phyloP scores from a whole-genome alignment of 257 asterid species.

The Solanum ossicruentum region DNA sequence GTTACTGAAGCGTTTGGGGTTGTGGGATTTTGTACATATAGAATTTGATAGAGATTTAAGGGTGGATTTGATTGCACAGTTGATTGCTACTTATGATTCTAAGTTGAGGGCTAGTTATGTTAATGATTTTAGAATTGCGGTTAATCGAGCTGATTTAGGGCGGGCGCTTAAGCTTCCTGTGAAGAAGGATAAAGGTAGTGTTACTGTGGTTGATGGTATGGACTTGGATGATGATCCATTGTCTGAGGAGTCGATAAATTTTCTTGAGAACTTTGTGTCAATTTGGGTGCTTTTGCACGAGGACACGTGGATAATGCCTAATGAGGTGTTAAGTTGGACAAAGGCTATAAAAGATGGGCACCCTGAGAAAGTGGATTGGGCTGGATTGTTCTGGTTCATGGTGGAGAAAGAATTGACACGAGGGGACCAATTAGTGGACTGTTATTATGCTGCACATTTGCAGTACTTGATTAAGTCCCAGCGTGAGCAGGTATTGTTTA shows the following conservation, averaged over 20 bases:
- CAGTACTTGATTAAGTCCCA: slow-evolving; percentile 60
- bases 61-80: slow-evolving; percentile 57
- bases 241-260: slow-evolving; percentile 39
- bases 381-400: slow-evolving; percentile 75
- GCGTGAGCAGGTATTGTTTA: slow-evolving; percentile 22
- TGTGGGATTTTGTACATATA: slow-evolving; percentile 73
- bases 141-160: slow-evolving; percentile 60
- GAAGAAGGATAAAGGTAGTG: slow-evolving; percentile 40
- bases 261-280: slow-evolving; percentile 35
- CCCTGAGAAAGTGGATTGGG: slow-evolving; percentile 92
- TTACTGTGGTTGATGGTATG: slow-evolving; percentile 25
- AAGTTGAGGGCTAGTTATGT: slow-evolving; percentile 37
- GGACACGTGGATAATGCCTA: slow-evolving; percentile 69
- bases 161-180: slow-evolving; percentile 52
- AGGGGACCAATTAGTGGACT: slow-evolving; percentile 49
- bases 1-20: slow-evolving; percentile 47
- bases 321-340: slow-evolving; percentile 49
- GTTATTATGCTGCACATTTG: slow-evolving; percentile 79
- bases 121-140: slow-evolving; percentile 23
- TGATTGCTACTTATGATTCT: slow-evolving; percentile 48
- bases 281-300: slow-evolving; percentile 76
- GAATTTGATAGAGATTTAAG: slow-evolving; percentile 48
- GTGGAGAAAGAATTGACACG: slow-evolving; percentile 72
- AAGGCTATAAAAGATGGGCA: slow-evolving; percentile 54
- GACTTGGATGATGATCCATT: slow-evolving; percentile 33